Evolutionary conservation across 371 early-diverging fungal genomes (phyloP).

Genomic region (Rhizopus sp.): DNA sequence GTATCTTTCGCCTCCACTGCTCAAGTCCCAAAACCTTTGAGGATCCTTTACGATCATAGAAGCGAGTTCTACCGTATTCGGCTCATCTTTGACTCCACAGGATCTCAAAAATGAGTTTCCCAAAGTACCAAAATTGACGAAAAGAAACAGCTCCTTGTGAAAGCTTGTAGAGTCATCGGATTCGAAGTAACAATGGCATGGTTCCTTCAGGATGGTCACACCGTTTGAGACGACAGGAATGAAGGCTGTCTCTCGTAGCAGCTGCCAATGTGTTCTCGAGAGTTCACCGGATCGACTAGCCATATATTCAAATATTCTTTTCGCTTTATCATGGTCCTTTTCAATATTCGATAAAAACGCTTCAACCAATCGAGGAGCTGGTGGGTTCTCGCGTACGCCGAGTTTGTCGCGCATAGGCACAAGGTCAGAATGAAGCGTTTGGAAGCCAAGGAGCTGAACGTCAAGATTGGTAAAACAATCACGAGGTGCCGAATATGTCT

Average conservation of each 20-base stretch:
- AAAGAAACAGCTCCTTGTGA: conserved; percentile 64
- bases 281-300: conserved; percentile 66
- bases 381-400: conserved; percentile 69
- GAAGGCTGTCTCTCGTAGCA: conserved; percentile 52
- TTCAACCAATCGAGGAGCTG: conserved; percentile 46
- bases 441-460: conserved; percentile 67
- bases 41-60: conserved; percentile 72
- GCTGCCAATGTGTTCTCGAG: conserved; percentile 53
- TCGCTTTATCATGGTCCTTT: conserved; percentile 45
- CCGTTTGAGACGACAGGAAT: conserved; percentile 58
- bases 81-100: conserved; percentile 89
- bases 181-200: conserved; percentile 66
- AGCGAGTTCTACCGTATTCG: conserved; percentile 76
- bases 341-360: conserved; percentile 49
- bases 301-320: conserved; percentile 69
- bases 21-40: conserved; percentile 64
- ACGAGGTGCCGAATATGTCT: conserved; percentile 48
- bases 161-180: conserved; percentile 39
- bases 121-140: conserved; percentile 72
- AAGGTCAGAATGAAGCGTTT: conserved; percentile 62
- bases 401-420: conserved; percentile 63
- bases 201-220: conserved; percentile 40
- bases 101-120: conserved; percentile 80
- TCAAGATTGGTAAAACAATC: conserved; percentile 69
- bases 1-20: conserved; percentile 74